Evolutionary conservation across 371 early-diverging fungal species (phyloP), one percentile per base, ranked within the genome.

Genomic region (Mucor lusitanicus): DNA sequence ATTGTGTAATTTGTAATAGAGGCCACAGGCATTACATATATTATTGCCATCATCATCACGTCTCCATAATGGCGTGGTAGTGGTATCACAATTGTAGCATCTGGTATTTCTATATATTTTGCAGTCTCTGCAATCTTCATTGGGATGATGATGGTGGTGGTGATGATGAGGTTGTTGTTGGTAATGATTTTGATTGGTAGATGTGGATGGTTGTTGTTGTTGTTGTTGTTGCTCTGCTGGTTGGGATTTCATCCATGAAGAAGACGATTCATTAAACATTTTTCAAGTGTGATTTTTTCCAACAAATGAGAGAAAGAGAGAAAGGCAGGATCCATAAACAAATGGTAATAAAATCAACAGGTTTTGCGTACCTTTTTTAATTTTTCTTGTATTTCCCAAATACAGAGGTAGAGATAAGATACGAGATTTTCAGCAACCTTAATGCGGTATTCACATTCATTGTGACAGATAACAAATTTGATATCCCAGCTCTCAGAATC

Each of bases 31-130:
- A 73, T 91, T 92, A 73, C 92, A 92, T 50, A 91, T 77, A 35
- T 74, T 70, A 28, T 88, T 78, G 28, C 88, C 89, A 30, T 83
- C 77, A 54, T 80, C 80, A 58, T 85, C 83, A 55, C 91, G 72
- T 40, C 94, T 69, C 94, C 94, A 94, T n/a, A 91, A 81, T 3
- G 92, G 91, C 7, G 93, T 93, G 23, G 77, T 80, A 9, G 81
- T 85, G 6, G 89, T 87, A 9, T 70, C 67, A 70, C 93, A 92
- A 72, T 92, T 91, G 37, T 71, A 70, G 72, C 93, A 92, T 8
- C 62, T 50, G 37, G 44, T 70, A 39, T 33, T 62, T 53, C n/a
- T 40, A 57, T 40, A 21, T 12, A 46, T 21, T 19, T 68, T 63
- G 21, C 68, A 63, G 17, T 68, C 59, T 37, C 53, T n/a, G 33